Evolutionary conservation across 805 yeast species (phyloP), one percentile per base, ranked within the genome.

Genomic region (Kuraishia ogatae): DNA sequence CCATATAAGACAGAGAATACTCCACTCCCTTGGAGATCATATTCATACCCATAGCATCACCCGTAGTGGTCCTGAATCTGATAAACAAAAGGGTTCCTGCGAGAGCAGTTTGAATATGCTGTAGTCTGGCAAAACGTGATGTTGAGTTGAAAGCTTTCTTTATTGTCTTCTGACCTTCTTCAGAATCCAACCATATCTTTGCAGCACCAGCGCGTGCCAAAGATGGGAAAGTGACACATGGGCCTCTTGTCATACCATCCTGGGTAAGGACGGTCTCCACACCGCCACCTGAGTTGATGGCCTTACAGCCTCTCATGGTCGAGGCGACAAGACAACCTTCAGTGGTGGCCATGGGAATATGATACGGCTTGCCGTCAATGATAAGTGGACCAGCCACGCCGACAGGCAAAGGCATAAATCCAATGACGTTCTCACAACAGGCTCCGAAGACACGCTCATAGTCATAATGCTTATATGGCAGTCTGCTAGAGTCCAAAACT

Each of bases 21-120:
- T 94, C 99, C 50, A 91, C 97, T 71, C 99, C 99, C 73, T 94
- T 94, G 28, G 98, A 93, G 58, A 94, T 94, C 99, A 94, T 94
- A 70, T 94, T 94, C 99, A 94, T 94, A 60, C 99, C 99, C 99
- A 94, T 94, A 20, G 99, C 99, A 76, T 94, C 99, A 71, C 99
- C 99, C 20, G 99, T 94, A 47, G 97, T 91, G n/a, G 99, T 96
- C 69, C 92, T 84, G 77, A 94, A 94, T 66, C 99, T 84, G 63
- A 94, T 86, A 65, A 82, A 94, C 63, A 94, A 77, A 62, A 87
- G 77, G 52, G 87, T 87, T 29, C 99, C 99, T 19, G 99, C 99
- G 70, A 93, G 76, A 2, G 98, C 96, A 19, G 97, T 90, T 70
- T 90, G 88, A 60, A 93, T 77, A 62, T 87, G 87, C 71, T 89